These are phyloP conservation scores for Beauveria asiatica DNA, from an alignment of 2,329 filamentous ascomycete genomes.

Conservation along the genomic window DNA sequence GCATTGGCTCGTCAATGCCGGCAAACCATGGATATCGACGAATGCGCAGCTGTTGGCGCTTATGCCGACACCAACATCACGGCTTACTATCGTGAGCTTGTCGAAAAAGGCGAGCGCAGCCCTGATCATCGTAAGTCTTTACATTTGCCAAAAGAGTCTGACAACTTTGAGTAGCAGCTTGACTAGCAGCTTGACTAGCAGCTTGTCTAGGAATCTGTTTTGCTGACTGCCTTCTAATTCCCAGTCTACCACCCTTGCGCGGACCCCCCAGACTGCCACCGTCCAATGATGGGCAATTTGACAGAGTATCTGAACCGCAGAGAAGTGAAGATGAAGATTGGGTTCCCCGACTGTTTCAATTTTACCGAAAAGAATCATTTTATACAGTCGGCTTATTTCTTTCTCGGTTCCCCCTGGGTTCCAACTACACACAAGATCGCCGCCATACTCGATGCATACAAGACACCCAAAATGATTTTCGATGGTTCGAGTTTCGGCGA, in stretches of 20 bases:
- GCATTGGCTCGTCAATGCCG: conserved; percentile 54
- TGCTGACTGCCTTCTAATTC: not conserved
- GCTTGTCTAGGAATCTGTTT: too few species aligned
- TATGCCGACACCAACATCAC: not conserved
- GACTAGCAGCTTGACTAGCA: too few species aligned
- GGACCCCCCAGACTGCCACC: conserved; percentile 9
- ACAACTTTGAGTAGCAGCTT: conserved; percentile 6
- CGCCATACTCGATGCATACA: conserved; percentile 13
- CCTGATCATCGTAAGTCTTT: conserved; percentile 34
- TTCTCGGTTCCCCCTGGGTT: not conserved
- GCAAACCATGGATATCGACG: conserved; percentile 75
- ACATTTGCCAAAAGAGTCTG: conserved; percentile 23
- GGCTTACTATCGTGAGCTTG: conserved; percentile 31
- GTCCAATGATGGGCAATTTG: conserved; percentile 16
- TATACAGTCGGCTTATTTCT: conserved; percentile 52
- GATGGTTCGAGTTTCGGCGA: conserved; percentile 13
- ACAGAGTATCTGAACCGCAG: conserved; percentile 19
- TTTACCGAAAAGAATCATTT: conserved; percentile 88
- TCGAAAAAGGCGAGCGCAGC: conserved; percentile 30
- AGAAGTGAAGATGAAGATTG: conserved; percentile 14
- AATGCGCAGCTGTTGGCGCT: conserved; percentile 42
- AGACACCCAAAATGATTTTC: not conserved
- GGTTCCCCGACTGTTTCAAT: conserved; percentile 54
- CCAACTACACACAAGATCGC: conserved; percentile 12
- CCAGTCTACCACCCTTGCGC: conserved; percentile 11